Evolutionary conservation across 1,284 basidiomycete genomes (phyloP).

Genomic region (Ustilago loliicola): DNA sequence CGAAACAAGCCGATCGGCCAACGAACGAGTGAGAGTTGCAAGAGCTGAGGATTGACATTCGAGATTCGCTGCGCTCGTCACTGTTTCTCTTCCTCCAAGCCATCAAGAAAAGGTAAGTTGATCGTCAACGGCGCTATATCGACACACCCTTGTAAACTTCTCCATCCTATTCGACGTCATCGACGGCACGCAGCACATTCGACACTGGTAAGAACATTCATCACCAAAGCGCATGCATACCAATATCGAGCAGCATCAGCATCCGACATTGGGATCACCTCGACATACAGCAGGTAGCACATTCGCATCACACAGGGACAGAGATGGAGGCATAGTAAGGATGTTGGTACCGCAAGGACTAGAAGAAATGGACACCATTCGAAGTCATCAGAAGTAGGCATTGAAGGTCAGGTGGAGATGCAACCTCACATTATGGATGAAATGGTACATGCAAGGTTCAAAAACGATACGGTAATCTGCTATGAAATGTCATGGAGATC

Average conservation of each 20-base stretch:
- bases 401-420: not conserved
- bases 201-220: conserved; percentile 9
- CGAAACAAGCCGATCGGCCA: not conserved
- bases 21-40: no score
- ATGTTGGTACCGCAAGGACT: no score
- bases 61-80: conserved; percentile 26
- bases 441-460: no score
- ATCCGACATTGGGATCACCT: not conserved
- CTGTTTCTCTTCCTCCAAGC: conserved; percentile 46
- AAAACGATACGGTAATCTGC: no score
- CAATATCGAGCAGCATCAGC: conserved; percentile 1
- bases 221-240: not conserved
- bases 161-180: conserved; percentile 17
- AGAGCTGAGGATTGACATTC: conserved; percentile 28
- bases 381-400: not conserved
- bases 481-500: no score
- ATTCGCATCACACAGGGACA: not conserved
- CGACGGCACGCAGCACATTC: not conserved
- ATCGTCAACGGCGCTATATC: conserved; percentile 8
- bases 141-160: not conserved
- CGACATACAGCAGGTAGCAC: not conserved
- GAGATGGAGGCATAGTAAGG: not conserved
- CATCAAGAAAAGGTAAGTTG: conserved; percentile 59
- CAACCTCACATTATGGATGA: not conserved
- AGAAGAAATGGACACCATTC: not conserved